Conservation (phyloP, 768 basidiomycete genomes). For the Kondoa subrosea region DNA sequence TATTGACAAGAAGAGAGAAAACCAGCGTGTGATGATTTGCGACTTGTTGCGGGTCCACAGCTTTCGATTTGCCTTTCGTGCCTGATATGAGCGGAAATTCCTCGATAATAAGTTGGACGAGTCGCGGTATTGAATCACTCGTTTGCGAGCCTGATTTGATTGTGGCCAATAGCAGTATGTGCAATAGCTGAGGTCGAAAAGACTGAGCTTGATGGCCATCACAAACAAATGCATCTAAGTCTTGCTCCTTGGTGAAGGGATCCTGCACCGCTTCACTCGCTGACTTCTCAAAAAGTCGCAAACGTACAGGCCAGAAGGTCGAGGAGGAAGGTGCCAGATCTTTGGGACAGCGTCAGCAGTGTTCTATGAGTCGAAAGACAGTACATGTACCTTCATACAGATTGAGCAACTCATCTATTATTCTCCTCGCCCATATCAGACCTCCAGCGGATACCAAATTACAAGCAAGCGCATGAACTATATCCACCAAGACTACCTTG, state of each 20-base stretch:
- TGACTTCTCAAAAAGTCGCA: no score
- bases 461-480: neutral
- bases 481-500: neutral
- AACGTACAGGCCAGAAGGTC: no score
- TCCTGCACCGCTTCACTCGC: no score
- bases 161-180: no score
- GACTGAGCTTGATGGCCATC: no score
- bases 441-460: neutral
- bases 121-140: neutral
- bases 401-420: neutral
- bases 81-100: neutral
- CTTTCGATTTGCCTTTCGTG: neutral
- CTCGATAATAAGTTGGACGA: neutral
- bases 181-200: no score
- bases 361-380: neutral
- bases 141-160: neutral
- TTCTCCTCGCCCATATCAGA: neutral
- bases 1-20: neutral
- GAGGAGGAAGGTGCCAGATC: no score
- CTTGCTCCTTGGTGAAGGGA: no score
- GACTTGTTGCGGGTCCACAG: no score
- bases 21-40: neutral
- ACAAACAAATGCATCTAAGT: no score
- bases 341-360: no score
- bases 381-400: neutral